Base-by-base conservation (phyloP, 1,284 basidiomycete species). In the Agaricales sp. region DNA sequence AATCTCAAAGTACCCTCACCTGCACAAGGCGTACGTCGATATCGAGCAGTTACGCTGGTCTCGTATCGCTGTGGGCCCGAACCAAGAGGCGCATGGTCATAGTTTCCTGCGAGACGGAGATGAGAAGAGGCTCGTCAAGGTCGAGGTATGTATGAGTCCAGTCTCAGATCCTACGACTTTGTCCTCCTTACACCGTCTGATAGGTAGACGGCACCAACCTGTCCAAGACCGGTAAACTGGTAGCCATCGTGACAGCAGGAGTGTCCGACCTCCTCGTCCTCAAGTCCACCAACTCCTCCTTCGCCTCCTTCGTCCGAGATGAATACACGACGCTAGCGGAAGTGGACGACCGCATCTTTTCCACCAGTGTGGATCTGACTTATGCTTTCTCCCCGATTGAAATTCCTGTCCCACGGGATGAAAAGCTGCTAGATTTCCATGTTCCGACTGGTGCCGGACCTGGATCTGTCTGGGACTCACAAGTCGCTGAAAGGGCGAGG, bases 101-200 rank as follows among this genome's bases (percentile, higher is more conserved):
- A 78, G 89, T 19, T 98, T 96, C 65, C 73, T 80, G 49, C 74
- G 93, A 24, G 90, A 97, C 57, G 94, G 94, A 1, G 89, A 94
- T 4, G 93, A 97, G 62, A 94, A 90, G 70, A 74, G 82, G 11
- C 63, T 82, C 18, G 77, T 83, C 3, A 76, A 77, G 18, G 82
- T 80, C 26, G 75, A 80, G 57, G 85, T 82, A 47, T 51, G 69
- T 61, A 6, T 3, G 16, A 21, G n/a, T 50, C n/a, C 49, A 2
- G 45, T 46, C 46, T 45, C 52, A 44, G 44, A 46, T 12, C 46
- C 8, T 23, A 30, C 44, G 37, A 22, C 3, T 23, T 45, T 11
- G 30, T 13, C n/a, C 50, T 46, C 22, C 51, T 56, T 24, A 26
- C 47, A 13, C 37, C 55, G 54, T 45, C 8, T 23, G 21, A 14